These are phyloP conservation scores for Colletotrichum tropicale DNA, from an alignment of 2,329 filamentous ascomycete genomes.

Conservation along the genomic window DNA sequence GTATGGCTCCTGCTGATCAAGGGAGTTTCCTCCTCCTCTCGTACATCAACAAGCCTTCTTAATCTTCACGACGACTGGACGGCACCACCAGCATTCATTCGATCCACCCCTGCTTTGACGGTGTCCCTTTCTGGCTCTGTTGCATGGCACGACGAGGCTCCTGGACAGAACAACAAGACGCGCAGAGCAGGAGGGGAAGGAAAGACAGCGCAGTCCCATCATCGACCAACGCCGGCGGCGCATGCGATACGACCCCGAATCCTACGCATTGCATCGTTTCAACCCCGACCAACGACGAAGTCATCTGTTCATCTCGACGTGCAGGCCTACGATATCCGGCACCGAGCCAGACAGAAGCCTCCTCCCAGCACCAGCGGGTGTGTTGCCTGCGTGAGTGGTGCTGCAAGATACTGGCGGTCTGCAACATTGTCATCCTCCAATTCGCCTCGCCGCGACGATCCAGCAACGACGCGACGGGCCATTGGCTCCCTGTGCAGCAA, in stretches of 20 bases:
- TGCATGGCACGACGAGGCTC: neutral
- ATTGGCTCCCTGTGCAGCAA: constrained; percentile 14
- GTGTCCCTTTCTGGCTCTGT: neutral
- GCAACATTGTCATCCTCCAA: constrained; percentile 11
- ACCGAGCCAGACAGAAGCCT: neutral
- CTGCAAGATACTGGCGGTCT: constrained; percentile 19
- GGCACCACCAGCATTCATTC: neutral
- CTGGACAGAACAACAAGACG: neutral
- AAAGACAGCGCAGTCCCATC: neutral
- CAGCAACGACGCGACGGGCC: neutral
- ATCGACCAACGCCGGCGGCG: neutral
- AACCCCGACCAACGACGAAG: neutral
- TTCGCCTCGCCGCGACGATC: constrained; percentile 12
- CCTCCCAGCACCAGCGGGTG: neutral
- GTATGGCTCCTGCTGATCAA: neutral
- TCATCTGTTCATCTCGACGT: neutral
- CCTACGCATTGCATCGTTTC: neutral
- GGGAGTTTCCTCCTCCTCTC: neutral
- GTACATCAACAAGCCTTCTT: neutral
- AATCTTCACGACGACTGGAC: neutral
- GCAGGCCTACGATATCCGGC: neutral
- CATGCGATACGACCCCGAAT: neutral
- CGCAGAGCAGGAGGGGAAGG: neutral
- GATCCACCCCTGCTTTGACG: neutral
- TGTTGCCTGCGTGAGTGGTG: neutral